A percentile compares a stretch with the other conserved stretches of the same genome.
phyloP scores from a whole-genome alignment of 495 filamentous ascomycete species.

The Xylaria cubensis region DNA sequence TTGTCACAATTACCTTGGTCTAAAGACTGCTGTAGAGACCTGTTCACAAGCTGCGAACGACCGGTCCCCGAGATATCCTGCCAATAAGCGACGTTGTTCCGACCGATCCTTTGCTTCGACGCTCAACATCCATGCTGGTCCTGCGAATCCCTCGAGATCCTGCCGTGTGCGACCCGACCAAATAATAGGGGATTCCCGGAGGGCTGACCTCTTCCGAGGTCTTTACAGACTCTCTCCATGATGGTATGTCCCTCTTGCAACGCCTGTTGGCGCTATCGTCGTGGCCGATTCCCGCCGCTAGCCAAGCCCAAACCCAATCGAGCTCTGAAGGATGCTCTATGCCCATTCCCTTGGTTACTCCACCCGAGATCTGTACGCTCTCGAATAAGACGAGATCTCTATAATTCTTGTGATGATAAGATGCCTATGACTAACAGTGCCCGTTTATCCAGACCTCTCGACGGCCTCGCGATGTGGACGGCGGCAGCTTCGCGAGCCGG shows the following conservation, averaged over 20 bases:
- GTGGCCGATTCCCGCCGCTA: constrained; percentile 11
- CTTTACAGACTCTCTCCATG: constrained; percentile 41
- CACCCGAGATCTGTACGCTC: constrained; percentile 6
- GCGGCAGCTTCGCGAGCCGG: constrained; percentile 59
- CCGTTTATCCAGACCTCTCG: constrained; percentile 55
- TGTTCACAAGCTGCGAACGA: not conserved
- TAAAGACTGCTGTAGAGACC: not conserved
- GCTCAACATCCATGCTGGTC: constrained; percentile 48
- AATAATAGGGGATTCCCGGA: constrained; percentile 42
- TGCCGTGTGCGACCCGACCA: constrained; percentile 42
- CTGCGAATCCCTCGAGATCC: constrained; percentile 37
- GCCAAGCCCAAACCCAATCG: constrained; percentile 11
- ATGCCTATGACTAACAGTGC: constrained; percentile 30
- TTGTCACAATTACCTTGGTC: not conserved
- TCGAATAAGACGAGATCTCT: not conserved
- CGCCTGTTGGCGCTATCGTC: constrained; percentile 13
- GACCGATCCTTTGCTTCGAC: constrained; percentile 20
- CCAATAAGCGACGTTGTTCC: constrained; percentile 17
- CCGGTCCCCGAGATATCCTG: not conserved
- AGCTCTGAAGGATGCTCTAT: constrained; percentile 17
- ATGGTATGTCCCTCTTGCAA: constrained; percentile 40
- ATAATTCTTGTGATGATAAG: not conserved
- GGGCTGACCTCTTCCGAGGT: constrained; percentile 49
- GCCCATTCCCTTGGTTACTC: constrained; percentile 1
- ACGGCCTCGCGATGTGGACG: constrained; percentile 59